These are phyloP conservation scores for Plasmodium chabaudi DNA, from an alignment of 169 alveolate genomes.

Conservation along the genomic window DNA sequence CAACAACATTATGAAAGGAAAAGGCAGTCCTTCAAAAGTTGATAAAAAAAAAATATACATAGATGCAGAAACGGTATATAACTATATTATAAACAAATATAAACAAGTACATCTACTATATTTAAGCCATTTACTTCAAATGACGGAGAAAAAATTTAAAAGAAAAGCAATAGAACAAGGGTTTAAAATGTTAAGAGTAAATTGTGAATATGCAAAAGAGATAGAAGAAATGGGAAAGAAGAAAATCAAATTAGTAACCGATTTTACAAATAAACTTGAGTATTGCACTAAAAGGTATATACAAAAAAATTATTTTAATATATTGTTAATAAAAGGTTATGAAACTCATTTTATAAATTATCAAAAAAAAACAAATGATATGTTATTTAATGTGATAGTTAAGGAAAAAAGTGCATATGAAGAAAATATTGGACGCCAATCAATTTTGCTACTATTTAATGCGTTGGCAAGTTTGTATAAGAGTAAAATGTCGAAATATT, in stretches of 20 bases:
- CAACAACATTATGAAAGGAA: neutral
- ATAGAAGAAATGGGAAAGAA: conserved; percentile 17
- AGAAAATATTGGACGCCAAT: conserved; percentile 21
- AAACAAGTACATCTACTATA: conserved; percentile 26
- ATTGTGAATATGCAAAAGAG: conserved; percentile 3
- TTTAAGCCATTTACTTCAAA: conserved; percentile 31
- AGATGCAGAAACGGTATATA: conserved; percentile 45
- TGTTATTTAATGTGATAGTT: conserved; percentile 36
- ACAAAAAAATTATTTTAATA: conserved; percentile 35
- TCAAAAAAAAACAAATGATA: conserved; percentile 39
- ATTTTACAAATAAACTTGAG: conserved; percentile 25
- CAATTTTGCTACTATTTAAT: conserved; percentile 13
- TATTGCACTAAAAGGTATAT: conserved; percentile 4
- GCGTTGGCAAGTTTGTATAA: conserved; percentile 19
- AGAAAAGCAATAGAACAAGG: conserved; percentile 3
- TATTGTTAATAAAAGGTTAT: conserved; percentile 21
- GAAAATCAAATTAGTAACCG: neutral
- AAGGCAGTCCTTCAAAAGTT: neutral
- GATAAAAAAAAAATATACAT: conserved; percentile 20
- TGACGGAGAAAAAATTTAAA: conserved; percentile 12
- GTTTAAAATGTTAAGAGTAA: neutral
- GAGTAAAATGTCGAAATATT: conserved; percentile 27
- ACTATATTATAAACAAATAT: conserved; percentile 43
- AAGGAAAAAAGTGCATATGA: conserved; percentile 56
- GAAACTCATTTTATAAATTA: conserved; percentile 48